Base-by-base conservation (phyloP, 2,329 filamentous ascomycete species). In the Akanthomyces dipterigenus region DNA sequence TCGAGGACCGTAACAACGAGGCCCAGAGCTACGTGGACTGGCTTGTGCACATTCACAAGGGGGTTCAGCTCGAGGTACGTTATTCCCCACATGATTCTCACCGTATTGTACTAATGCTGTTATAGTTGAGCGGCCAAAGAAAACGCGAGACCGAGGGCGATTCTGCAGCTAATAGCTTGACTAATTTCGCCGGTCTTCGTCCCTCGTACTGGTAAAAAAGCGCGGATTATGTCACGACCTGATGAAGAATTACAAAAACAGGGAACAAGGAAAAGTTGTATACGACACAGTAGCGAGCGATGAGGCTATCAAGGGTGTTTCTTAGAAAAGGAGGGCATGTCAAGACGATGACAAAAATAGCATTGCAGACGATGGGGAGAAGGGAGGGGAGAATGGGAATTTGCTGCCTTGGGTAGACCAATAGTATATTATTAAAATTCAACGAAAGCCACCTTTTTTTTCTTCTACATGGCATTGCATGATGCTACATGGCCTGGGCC, bases 1-100 rank as follows among this genome's bases (percentile, higher is more conserved):
- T 96, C 36, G 95, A 99, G 76, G 95, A 99, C 71, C 85, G 95
- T 66, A 98, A 98, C 74, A 96, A 96, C 67, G 95, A 99, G 77
- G 95, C 95, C 40, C 93, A 96, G 77, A 96, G 90, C 72, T 99
- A 98, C 75, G 95, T 98, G 38, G 95, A 99, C 77, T 99, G 95
- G 95, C 80, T 99, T 70, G 95, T 99, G 62, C 90, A 96, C 75
- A 83, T 98, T 64, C 95, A 99, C 76, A 88, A 93, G 68, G 88
- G 90, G 67, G 95, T 99, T 65, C 93, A 96, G 72, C 80, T 96
- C 65, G 95, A 99, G 83, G 86, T 88, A 74, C 76, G 82, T 75
- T 26, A 22, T 34, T 9, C 31, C 16, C 14, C 3, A 11, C 6
- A 7, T 18, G 7, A 24, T 34, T 22, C 5, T 26, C 14, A 11